phyloP scores from a whole-genome alignment of 2,329 filamentous ascomycete genomes.

The Aureobasidium pullulans region DNA sequence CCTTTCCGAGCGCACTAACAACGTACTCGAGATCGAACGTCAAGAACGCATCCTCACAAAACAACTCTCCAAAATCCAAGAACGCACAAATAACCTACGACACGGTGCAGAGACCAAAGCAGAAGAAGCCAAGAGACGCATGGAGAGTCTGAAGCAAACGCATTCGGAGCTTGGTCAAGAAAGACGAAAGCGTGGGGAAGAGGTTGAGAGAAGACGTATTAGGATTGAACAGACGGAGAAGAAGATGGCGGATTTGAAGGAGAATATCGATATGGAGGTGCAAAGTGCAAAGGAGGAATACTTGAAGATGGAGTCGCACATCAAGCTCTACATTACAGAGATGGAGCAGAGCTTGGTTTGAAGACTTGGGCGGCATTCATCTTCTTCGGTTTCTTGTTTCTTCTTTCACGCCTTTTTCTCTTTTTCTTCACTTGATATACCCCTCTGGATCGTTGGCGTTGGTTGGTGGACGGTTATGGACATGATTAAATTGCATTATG shows the following conservation, averaged over 20 bases:
- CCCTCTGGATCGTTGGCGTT: slow-evolving; percentile 1
- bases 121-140: slow-evolving; percentile 71
- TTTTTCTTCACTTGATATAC: background rate
- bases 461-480: background rate
- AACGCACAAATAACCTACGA: slow-evolving; percentile 76
- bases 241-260: slow-evolving; percentile 98
- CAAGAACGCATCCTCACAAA: slow-evolving; percentile 76
- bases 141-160: slow-evolving; percentile 77
- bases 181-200: slow-evolving; percentile 74
- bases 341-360: slow-evolving; percentile 77
- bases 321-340: slow-evolving; percentile 95
- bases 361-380: background rate
- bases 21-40: slow-evolving; percentile 83
- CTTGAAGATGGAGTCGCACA: slow-evolving; percentile 93
- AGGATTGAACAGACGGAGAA: slow-evolving; percentile 97
- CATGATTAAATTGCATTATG: background rate
- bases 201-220: slow-evolving; percentile 88
- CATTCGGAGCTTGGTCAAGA: slow-evolving; percentile 80
- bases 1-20: slow-evolving; percentile 79
- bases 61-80: slow-evolving; percentile 77
- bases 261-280: slow-evolving; percentile 93
- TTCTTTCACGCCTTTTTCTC: background rate
- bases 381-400: background rate
- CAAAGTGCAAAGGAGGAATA: slow-evolving; percentile 89
- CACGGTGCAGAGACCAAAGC: slow-evolving; percentile 76